These are phyloP conservation scores for Silene latifolia DNA, from an alignment of 148 eudicot genomes.

Conservation along the genomic window DNA sequence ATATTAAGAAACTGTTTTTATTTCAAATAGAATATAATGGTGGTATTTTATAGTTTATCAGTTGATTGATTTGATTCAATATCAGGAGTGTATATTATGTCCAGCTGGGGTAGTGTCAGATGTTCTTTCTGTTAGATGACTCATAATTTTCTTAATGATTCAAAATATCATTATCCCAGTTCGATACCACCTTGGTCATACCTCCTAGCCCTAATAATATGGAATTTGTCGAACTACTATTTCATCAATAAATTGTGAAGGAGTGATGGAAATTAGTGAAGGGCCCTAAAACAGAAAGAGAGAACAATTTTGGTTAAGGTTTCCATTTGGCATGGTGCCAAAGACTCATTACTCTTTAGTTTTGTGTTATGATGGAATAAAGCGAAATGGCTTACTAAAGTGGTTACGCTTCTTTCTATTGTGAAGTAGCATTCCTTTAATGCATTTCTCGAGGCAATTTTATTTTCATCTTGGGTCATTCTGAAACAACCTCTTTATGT, in stretches of 20 bases:
- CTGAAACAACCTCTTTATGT: neutral
- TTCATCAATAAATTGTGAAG: neutral
- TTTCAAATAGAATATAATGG: slow-evolving; percentile 3
- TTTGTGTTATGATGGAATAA: too few species aligned
- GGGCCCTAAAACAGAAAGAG: neutral
- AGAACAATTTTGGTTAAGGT: neutral
- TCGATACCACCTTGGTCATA: neutral
- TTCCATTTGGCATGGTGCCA: too few species aligned
- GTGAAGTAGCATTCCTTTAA: too few species aligned
- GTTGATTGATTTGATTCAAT: neutral
- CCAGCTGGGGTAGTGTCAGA: neutral
- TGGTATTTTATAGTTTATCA: neutral
- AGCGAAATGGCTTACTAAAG: too few species aligned
- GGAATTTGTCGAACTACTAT: neutral
- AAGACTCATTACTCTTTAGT: too few species aligned
- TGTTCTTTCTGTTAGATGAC: neutral
- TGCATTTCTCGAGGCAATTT: neutral
- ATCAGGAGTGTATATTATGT: neutral
- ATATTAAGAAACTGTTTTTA: neutral
- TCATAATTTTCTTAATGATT: neutral
- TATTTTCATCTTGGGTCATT: neutral
- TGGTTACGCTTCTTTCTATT: too few species aligned
- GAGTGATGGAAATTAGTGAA: neutral
- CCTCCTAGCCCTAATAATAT: neutral
- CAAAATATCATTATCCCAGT: neutral